Conservation (phyloP, 805 yeast species). For the Nakazawaea populi region DNA sequence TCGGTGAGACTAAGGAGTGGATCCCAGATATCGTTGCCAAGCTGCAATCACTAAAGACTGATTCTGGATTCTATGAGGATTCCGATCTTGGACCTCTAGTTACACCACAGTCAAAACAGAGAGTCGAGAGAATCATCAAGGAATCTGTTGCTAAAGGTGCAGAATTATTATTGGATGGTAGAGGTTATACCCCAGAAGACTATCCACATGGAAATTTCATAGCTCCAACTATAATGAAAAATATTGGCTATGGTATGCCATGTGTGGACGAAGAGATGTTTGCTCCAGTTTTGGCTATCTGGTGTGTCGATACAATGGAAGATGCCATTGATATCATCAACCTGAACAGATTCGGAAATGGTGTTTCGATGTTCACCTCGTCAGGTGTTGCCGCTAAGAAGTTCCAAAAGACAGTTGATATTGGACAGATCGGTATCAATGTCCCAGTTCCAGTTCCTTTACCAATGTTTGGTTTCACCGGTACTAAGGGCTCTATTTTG, state of each 20-base stretch:
- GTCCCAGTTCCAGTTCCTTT: constrained; percentile 79
- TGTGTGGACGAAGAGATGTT: constrained; percentile 72
- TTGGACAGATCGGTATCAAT: constrained; percentile 74
- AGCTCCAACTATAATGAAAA: constrained; percentile 62
- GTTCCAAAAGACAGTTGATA: constrained; percentile 61
- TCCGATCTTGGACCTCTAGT: constrained; percentile 72
- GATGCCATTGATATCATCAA: constrained; percentile 65
- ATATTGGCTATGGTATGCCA: constrained; percentile 62
- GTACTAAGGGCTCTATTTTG: constrained; percentile 67
- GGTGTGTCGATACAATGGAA: constrained; percentile 58
- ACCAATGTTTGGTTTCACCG: constrained; percentile 79
- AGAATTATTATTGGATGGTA: constrained; percentile 56
- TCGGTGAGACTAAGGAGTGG: constrained; percentile 63
- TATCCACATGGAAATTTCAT: constrained; percentile 57
- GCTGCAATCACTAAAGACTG: constrained; percentile 52
- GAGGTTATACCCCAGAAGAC: constrained; percentile 38
- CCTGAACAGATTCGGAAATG: constrained; percentile 58
- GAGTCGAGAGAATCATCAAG: constrained; percentile 51
- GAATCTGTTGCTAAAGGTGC: constrained; percentile 60
- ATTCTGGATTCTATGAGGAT: constrained; percentile 57
- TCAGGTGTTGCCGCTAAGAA: constrained; percentile 68
- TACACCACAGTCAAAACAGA: constrained; percentile 49
- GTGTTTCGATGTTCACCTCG: constrained; percentile 63
- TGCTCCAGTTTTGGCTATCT: constrained; percentile 67
- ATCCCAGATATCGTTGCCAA: constrained; percentile 50